phyloP scores from a whole-genome alignment of 257 asterid genomes.

The Verbena officinalis region DNA sequence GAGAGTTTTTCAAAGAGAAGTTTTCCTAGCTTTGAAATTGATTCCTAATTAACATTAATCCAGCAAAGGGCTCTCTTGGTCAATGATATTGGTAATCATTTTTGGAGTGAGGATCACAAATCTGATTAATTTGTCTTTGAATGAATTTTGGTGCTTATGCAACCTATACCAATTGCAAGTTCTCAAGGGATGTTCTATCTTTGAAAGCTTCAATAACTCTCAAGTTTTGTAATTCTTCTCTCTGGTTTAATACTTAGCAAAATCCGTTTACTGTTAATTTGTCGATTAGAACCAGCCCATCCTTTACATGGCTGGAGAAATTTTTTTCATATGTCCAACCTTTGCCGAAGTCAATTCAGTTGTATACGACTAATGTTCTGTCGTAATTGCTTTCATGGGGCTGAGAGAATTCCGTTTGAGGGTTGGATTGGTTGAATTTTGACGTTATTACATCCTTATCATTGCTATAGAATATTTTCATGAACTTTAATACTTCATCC shows the following conservation, averaged over 20 bases:
- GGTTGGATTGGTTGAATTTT: conserved; percentile 14
- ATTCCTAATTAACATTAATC: not conserved
- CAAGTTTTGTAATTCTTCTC: not conserved
- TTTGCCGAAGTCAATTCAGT: conserved; percentile 5
- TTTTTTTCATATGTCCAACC: not conserved
- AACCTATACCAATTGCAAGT: conserved; percentile 5
- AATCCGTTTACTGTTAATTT: not conserved
- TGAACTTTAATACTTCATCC: not conserved
- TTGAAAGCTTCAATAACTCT: conserved; percentile 7
- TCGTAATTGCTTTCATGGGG: not conserved
- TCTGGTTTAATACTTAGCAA: not conserved
- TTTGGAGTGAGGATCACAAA: conserved; percentile 11
- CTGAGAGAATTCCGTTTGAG: not conserved
- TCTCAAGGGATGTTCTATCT: not conserved
- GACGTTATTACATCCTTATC: conserved; percentile 8
- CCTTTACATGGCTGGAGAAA: not conserved
- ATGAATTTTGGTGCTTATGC: conserved; percentile 2
- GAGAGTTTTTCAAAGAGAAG: no score
- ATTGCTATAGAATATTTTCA: not conserved
- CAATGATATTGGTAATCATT: not conserved
- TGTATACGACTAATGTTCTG: not conserved
- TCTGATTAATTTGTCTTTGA: not conserved
- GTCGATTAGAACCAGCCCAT: conserved; percentile 1
- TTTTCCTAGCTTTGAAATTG: not conserved
- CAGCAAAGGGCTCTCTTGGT: conserved; percentile 14